phyloP scores from a whole-genome alignment of 176 grass and related monocot genomes.

The Calamus simplicifolius region DNA sequence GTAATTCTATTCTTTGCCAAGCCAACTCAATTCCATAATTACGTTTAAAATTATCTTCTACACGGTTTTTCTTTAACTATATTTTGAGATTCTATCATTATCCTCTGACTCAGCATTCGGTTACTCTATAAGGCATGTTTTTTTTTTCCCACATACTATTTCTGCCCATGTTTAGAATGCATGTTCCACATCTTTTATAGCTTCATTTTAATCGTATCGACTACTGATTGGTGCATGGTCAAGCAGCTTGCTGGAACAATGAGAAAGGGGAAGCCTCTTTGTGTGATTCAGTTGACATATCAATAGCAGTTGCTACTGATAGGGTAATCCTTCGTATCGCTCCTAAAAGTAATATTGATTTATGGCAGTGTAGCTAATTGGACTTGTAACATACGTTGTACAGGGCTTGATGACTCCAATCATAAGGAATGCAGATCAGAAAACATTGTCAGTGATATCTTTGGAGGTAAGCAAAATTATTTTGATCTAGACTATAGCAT shows the following conservation, averaged over 20 bases:
- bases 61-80: too few relatives aligned
- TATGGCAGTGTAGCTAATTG: constrained; percentile 23
- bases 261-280: constrained; percentile 59
- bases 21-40: too few relatives aligned
- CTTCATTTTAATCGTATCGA: neutral
- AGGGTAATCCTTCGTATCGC: constrained; percentile 28
- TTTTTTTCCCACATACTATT: neutral
- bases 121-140: constrained; percentile 14
- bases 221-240: constrained; percentile 15
- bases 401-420: constrained; percentile 98
- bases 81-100: too few relatives aligned
- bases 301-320: constrained; percentile 94
- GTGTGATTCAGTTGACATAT: constrained; percentile 86
- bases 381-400: constrained; percentile 11
- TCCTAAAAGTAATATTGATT: constrained; percentile 3
- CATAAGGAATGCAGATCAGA: constrained; percentile 93
- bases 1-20: too few relatives aligned
- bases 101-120: too few relatives aligned
- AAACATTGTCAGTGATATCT: constrained; percentile 87
- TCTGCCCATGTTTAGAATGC: neutral
- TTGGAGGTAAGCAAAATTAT: constrained; percentile 51
- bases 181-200: neutral
- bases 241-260: constrained; percentile 68
- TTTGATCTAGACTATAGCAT: too few relatives aligned
- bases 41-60: too few relatives aligned